phyloP scores from a whole-genome alignment of 495 filamentous ascomycete species.

The Bacidia gigantensis region DNA sequence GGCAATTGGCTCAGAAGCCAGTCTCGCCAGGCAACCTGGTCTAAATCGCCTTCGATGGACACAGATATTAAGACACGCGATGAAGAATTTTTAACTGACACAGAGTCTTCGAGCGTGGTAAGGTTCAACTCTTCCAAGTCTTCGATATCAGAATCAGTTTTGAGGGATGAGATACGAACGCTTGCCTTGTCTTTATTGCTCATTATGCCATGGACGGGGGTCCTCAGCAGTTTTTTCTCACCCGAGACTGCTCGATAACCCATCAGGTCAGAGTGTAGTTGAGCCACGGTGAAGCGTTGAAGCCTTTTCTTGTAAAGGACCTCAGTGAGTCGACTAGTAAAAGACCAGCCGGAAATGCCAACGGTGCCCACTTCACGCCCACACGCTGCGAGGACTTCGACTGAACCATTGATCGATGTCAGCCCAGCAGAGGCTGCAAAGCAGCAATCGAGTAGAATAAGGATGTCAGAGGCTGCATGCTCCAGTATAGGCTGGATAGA shows the following conservation, averaged over 20 bases:
- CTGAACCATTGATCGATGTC: conserved; percentile 7
- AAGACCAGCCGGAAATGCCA: conserved; percentile 16
- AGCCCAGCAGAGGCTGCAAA: conserved; percentile 22
- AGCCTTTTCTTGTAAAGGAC: background rate
- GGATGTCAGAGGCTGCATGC: conserved; percentile 35
- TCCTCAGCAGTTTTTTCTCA: background rate
- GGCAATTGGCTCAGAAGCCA: background rate
- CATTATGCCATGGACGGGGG: background rate
- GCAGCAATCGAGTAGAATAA: conserved; percentile 41
- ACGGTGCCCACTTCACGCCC: conserved; percentile 16
- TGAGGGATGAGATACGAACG: background rate
- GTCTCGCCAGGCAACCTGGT: background rate
- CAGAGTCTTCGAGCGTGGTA: background rate
- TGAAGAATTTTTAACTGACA: background rate
- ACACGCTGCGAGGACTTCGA: conserved; percentile 22
- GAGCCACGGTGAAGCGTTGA: background rate
- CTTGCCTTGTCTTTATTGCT: background rate
- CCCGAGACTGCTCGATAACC: background rate
- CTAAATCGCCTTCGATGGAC: background rate
- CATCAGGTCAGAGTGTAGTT: background rate
- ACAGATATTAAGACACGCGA: background rate
- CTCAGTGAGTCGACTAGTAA: conserved; percentile 20
- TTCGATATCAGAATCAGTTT: background rate
- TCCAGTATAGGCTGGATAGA: conserved; percentile 41
- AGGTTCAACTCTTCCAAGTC: background rate